Base-by-base conservation (phyloP, 2,329 filamentous ascomycete genomes). In the Aureobasidium subglaciale region DNA sequence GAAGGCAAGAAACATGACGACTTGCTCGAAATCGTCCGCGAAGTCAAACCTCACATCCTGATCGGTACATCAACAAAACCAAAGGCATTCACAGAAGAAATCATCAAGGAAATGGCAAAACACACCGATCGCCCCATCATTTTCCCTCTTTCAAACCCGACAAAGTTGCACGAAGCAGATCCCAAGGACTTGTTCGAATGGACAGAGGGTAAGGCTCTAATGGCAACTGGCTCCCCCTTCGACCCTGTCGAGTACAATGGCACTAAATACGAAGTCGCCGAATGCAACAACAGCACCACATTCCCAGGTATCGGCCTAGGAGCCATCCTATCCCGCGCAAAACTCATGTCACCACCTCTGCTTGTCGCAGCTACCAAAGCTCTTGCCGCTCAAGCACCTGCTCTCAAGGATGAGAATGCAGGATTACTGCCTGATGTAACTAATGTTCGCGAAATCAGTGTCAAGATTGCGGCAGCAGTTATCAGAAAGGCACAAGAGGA, bases 291-390 rank as follows among this genome's bases (percentile, higher is more conserved):
- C 71, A 87, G 84, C 1, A 87, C 88, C 30, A 86, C 86, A 15
- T 95, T 95, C 69, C 90, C 90, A 0, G 89, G 89, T 0, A 92
- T 95, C 57, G 90, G 89, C 0, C 83, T 95, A 1, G 90, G 89
- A 10, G 81, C 81, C 7, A 81, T 96, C 0, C 79, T 95, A 1
- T 84, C 78, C 24, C 83, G 88, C 13, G 78, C 86, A 2, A 77
- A 74, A 11, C 76, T 84, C 0, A 71, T 95, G 25, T 87, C 86
- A 0, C 84, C 91, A 59, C 80, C 82, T 59, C 91, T 95, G 83
- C 82, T 95, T 11, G 87, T 95, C 0, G 87, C 87, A 0, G 90
- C 90, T 0, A 84, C 88, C 3, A 80, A 85, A 63, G 87, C 84
- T 2, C 79, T 95, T 0, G 85, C 88, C 0, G 79, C 78, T 4